Conservation (phyloP, 257 asterid genomes). For the Solanum raphanifolium region DNA sequence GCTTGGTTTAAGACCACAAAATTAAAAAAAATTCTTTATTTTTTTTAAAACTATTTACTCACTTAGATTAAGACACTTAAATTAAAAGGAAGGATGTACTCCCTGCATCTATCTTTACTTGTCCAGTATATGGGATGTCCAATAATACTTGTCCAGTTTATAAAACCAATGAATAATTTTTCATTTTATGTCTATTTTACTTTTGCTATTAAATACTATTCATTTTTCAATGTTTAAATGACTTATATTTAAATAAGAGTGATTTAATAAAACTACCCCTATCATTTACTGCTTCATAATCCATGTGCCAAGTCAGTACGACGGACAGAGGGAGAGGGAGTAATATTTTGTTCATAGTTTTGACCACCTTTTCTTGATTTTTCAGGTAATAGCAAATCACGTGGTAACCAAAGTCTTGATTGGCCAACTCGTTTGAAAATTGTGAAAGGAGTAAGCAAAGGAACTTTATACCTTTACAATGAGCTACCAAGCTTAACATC, state of each 20-base stretch:
- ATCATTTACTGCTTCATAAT: not conserved
- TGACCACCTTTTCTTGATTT: not conserved
- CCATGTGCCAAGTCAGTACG: not conserved
- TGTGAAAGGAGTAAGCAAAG: conserved; percentile 63
- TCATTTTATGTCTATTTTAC: no score
- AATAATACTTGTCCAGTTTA: not conserved
- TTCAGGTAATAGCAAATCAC: conserved; percentile 41
- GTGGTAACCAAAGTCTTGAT: conserved; percentile 32
- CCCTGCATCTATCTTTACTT: no score
- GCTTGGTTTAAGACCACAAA: not conserved
- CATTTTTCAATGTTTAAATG: no score
- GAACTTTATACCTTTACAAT: conserved; percentile 55
- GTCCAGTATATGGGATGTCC: not conserved
- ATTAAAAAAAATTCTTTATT: no score
- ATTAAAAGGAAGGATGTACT: not conserved
- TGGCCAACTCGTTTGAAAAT: conserved; percentile 74
- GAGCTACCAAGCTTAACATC: conserved; percentile 78
- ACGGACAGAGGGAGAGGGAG: not conserved
- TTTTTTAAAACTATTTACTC: no score
- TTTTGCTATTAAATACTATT: not conserved
- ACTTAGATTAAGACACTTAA: no score
- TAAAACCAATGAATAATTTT: no score
- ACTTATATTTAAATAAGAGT: not conserved
- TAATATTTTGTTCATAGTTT: not conserved
- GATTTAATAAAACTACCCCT: no score